phyloP scores from a whole-genome alignment of 257 asterid genomes.

The Anisodus acutangulus region DNA sequence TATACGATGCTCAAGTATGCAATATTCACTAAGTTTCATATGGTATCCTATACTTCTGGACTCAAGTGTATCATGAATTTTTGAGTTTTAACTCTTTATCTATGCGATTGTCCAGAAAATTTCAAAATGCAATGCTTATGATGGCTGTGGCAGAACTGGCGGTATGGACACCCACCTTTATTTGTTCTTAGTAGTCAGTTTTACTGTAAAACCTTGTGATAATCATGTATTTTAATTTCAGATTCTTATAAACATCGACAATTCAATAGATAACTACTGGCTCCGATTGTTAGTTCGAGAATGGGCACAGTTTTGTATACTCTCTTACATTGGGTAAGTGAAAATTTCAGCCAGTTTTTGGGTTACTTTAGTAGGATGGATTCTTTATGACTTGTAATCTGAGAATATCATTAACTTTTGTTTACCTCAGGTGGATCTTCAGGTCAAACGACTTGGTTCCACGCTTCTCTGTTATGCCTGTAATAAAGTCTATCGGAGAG shows the following conservation, averaged over 20 bases:
- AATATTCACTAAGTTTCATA: not conserved
- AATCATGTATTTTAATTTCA: slow-evolving; percentile 37
- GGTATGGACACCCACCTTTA: slow-evolving; percentile 45
- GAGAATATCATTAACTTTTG: not conserved
- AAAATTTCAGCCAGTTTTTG: not conserved
- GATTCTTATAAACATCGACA: slow-evolving; percentile 67
- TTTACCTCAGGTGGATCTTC: slow-evolving; percentile 72
- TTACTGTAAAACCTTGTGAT: slow-evolving; percentile 14
- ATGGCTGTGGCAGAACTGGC: slow-evolving; percentile 81
- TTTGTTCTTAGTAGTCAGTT: slow-evolving; percentile 1
- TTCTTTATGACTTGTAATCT: not conserved
- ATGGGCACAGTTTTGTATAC: slow-evolving; percentile 76
- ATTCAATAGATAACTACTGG: slow-evolving; percentile 68
- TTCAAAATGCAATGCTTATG: slow-evolving; percentile 85
- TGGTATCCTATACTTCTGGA: not conserved
- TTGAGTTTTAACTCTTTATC: not conserved
- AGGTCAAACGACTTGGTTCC: slow-evolving; percentile 72
- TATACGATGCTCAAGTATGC: slow-evolving; percentile 83
- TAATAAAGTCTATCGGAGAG: slow-evolving; percentile 49
- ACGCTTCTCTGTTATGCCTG: slow-evolving; percentile 79
- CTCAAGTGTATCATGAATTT: not conserved
- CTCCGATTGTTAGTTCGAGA: slow-evolving; percentile 79
- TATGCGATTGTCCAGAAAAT: slow-evolving; percentile 57
- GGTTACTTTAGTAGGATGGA: not conserved
- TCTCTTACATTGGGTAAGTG: slow-evolving; percentile 76